Base-by-base conservation (phyloP, 2,329 filamentous ascomycete genomes). In the Nemania sp. region DNA sequence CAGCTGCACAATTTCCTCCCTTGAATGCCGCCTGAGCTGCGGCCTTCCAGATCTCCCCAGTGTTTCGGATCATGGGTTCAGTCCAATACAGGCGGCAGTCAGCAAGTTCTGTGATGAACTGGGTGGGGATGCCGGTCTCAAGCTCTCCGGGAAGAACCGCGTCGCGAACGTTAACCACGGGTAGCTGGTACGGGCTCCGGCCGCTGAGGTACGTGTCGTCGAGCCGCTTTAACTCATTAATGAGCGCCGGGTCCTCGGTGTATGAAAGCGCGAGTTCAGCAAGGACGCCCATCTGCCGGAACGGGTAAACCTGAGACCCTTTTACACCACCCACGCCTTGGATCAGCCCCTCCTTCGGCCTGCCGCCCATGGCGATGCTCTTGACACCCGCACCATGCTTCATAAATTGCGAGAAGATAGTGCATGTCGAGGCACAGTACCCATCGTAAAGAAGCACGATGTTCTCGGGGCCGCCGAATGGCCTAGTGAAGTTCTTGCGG, bases 391-490 rank as follows among this genome's bases (percentile, higher is more conserved):
- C 68, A 18, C 41, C 47, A 38, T 68, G 65, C 22, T 29, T 52
- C 68, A 70, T 70, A 53, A 68, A 70, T 32, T 70, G 56, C 13
- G 66, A 62, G 55, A 70, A 70, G 45, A 70, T 62, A 15, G 62
- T 41, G 62, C 68, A 70, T 4, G 68, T 68, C 35, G 68, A 70
- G 8, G 65, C 68, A 49, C 68, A 70, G 41, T 68, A 68, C 24
- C 68, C 68, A 24, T 70, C 68, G n/a, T 68, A 70, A 3, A 70
- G 66, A 20, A 70, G 29, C 41, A 70, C 64, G 32, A 70, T 60
- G 41, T 70, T 64, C 41, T 70, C 68, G 20, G 68, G 52, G 10
- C 62, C 65, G 27, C 64, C 65, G 35, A 70, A 70, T 3, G 68
- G 68, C 13, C 65, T 24, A 3, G 65, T 70, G 47, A 70, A 70